phyloP scores from a whole-genome alignment of 306 rosid genomes.

The Casuarina equisetifolia region DNA sequence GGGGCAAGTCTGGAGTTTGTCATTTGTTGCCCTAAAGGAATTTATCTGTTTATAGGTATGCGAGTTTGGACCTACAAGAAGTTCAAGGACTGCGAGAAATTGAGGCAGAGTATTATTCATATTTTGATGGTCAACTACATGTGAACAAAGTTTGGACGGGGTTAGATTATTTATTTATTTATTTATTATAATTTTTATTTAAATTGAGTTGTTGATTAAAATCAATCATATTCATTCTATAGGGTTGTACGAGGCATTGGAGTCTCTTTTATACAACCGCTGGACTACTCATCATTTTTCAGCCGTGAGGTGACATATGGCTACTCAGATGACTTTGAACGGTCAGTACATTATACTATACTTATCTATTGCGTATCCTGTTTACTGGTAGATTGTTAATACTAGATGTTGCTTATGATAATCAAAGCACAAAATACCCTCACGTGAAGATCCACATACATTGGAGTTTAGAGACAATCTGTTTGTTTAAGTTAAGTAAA shows the following conservation, averaged over 20 bases:
- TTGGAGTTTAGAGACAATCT: not conserved
- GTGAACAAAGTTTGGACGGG: slow-evolving; percentile 84
- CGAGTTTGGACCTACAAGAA: slow-evolving; percentile 60
- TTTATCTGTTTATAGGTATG: slow-evolving; percentile 50
- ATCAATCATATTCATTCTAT: slow-evolving; percentile 29
- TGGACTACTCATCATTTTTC: slow-evolving; percentile 63
- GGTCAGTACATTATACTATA: slow-evolving; percentile 45
- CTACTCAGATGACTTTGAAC: slow-evolving; percentile 89
- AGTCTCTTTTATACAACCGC: slow-evolving; percentile 80
- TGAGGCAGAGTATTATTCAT: slow-evolving; percentile 60
- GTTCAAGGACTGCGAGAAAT: slow-evolving; percentile 71
- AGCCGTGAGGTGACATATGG: slow-evolving; percentile 75
- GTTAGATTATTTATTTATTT: slow-evolving; percentile 46
- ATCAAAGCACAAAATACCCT: slow-evolving; percentile 9
- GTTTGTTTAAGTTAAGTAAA: not conserved
- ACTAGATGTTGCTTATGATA: not conserved
- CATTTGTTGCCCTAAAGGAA: slow-evolving; percentile 26
- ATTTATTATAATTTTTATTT: not conserved
- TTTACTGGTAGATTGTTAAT: not conserved
- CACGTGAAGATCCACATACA: not conserved
- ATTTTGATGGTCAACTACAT: slow-evolving; percentile 79
- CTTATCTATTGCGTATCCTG: not conserved
- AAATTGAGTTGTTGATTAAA: slow-evolving; percentile 13
- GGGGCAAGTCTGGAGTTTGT: slow-evolving; percentile 8
- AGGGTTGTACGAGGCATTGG: slow-evolving; percentile 84